Conservation (phyloP, 2,329 filamentous ascomycete species). For the Ceratocystis lukuohia region DNA sequence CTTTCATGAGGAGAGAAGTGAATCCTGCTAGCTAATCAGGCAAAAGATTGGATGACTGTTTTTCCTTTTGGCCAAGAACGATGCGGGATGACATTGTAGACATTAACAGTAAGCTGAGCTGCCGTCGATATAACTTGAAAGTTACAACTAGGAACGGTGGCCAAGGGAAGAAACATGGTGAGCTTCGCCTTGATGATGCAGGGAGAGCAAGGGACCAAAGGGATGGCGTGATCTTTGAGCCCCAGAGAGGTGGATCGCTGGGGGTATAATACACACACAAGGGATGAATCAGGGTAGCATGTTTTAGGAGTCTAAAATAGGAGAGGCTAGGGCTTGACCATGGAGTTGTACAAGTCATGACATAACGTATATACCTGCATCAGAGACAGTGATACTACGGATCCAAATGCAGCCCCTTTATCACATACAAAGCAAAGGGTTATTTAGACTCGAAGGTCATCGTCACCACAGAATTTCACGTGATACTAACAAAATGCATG, state of each 20-base stretch:
- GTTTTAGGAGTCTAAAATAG: neutral
- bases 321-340: neutral
- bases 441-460: neutral
- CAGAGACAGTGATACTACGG: neutral
- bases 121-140: neutral
- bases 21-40: neutral
- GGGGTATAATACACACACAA: neutral
- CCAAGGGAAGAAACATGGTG: neutral
- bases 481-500: neutral
- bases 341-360: neutral
- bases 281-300: neutral
- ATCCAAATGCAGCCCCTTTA: neutral
- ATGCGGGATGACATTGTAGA: neutral
- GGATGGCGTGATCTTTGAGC: neutral
- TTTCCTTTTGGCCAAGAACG: too few relatives aligned
- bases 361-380: neutral
- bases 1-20: neutral
- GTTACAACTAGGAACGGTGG: neutral
- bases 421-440: neutral
- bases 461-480: neutral
- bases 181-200: neutral
- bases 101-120: neutral
- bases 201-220: neutral
- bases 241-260: neutral
- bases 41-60: neutral